Conservation (phyloP, 2,329 filamentous ascomycete genomes). For the Fusarium begoniae region DNA sequence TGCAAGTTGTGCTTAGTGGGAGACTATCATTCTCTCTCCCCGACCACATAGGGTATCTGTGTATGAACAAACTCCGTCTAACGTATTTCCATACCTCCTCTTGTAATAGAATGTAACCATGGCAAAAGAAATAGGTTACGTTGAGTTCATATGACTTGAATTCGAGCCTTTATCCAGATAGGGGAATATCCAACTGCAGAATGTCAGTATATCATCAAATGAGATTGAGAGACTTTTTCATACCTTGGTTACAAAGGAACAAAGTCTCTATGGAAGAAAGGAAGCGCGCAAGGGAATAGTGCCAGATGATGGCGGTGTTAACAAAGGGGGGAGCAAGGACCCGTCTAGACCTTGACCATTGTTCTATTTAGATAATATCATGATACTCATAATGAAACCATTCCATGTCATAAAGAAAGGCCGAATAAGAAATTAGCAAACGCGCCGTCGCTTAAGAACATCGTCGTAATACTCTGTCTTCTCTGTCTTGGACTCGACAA, state of each 20-base stretch:
- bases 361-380: slow-evolving; percentile 1
- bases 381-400: neutral
- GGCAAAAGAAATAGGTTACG: neutral
- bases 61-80: neutral
- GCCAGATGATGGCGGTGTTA: neutral
- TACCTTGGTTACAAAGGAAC: slow-evolving; percentile 4
- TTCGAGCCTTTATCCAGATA: neutral
- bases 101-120: neutral
- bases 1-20: neutral
- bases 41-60: neutral
- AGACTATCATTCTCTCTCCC: slow-evolving; percentile 5
- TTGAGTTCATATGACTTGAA: neutral
- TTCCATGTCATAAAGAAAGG: neutral
- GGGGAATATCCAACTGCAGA: slow-evolving; percentile 17
- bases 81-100: neutral
- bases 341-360: neutral
- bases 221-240: neutral
- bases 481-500: slow-evolving; percentile 44
- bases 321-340: neutral
- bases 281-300: slow-evolving; percentile 1
- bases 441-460: slow-evolving; percentile 44
- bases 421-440: slow-evolving; percentile 33
- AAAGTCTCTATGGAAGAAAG: neutral
- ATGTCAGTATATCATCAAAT: neutral
- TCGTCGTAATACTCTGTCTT: slow-evolving; percentile 50